Evolutionary conservation across 1,284 basidiomycete species (phyloP).

Genomic region (Lignosus rhinocerotis): DNA sequence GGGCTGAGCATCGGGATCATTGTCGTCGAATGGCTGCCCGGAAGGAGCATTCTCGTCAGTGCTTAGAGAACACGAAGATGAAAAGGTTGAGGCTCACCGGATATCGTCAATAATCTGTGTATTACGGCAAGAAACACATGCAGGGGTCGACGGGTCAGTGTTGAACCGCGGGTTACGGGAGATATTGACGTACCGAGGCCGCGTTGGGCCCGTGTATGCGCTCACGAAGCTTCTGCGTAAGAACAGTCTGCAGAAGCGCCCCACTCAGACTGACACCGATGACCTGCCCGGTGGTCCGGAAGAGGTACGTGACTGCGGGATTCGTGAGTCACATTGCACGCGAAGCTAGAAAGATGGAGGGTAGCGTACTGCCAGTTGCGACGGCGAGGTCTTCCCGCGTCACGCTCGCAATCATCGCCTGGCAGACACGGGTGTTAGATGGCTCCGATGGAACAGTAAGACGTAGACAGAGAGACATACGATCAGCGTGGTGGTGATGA

Average conservation of each 20-base stretch:
- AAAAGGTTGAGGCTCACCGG: slow-evolving; percentile 44
- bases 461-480: slow-evolving; percentile 42
- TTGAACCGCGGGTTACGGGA: background rate
- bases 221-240: slow-evolving; percentile 65
- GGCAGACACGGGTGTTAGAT: slow-evolving; percentile 21
- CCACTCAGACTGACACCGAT: slow-evolving; percentile 86
- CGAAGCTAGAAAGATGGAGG: background rate
- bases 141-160: background rate
- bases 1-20: slow-evolving; percentile 76
- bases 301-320: slow-evolving; percentile 80
- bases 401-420: slow-evolving; percentile 86
- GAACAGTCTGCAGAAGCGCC: slow-evolving; percentile 75
- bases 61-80: background rate
- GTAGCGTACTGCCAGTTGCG: slow-evolving; percentile 79
- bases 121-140: slow-evolving; percentile 3
- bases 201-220: slow-evolving; percentile 77
- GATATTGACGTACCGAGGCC: slow-evolving; percentile 49
- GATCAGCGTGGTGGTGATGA: slow-evolving; percentile 83
- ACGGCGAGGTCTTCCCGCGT: slow-evolving; percentile 82
- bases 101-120: slow-evolving; percentile 68
- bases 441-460: background rate
- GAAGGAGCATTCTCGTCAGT: slow-evolving; percentile 1
- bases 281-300: slow-evolving; percentile 89
- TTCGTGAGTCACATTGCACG: slow-evolving; percentile 2
- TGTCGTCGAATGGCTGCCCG: slow-evolving; percentile 72